Evolutionary conservation across 192 early-diverging fungal species (phyloP).

Genomic region (Backusella luteola): DNA sequence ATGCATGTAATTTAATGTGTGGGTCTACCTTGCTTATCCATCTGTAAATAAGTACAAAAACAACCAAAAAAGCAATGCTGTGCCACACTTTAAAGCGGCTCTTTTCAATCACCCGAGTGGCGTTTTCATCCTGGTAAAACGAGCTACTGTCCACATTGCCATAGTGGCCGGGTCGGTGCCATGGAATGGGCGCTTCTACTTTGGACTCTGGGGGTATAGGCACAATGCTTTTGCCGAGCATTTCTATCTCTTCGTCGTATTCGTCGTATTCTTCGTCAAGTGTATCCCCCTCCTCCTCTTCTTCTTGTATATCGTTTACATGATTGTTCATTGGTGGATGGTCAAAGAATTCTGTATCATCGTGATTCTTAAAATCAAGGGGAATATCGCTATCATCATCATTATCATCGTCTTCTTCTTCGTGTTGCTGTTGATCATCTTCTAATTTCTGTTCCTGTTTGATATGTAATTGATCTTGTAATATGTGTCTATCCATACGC

Average conservation of each 20-base stretch:
- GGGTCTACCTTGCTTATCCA: background rate
- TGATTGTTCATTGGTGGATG: background rate
- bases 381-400: background rate
- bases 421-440: background rate
- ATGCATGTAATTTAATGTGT: background rate
- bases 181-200: background rate
- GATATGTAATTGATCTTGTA: background rate
- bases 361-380: slow-evolving; percentile 2
- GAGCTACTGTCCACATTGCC: background rate
- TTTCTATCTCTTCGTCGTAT: background rate
- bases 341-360: background rate
- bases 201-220: background rate
- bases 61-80: background rate
- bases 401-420: background rate
- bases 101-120: background rate
- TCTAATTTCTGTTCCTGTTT: background rate
- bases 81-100: slow-evolving; percentile 9
- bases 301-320: background rate
- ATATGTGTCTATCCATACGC: slow-evolving; percentile 1
- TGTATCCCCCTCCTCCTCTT: background rate
- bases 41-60: slow-evolving; percentile 3
- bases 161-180: background rate
- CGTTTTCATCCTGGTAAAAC: slow-evolving; percentile 1
- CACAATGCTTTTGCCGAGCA: background rate
- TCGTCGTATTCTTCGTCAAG: background rate